These are phyloP conservation scores for Proliferodiscus dingleyae DNA, from an alignment of 2,329 filamentous ascomycete species.

Conservation along the genomic window DNA sequence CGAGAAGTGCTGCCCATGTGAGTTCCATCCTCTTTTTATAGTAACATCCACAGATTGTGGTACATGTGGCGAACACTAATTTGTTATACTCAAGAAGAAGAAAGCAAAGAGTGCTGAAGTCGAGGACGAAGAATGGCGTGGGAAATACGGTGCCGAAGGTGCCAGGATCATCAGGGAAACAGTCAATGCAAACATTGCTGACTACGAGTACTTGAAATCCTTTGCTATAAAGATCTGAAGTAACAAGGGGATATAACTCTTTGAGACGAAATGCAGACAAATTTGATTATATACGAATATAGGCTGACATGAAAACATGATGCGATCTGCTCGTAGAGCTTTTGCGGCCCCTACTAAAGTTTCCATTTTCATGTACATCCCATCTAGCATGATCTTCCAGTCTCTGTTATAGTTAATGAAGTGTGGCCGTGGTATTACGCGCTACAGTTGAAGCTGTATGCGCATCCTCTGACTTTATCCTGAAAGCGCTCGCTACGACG, in stretches of 20 bases:
- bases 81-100: conserved; percentile 38
- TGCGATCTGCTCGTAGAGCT: no score
- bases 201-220: conserved; percentile 79
- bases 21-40: conserved; percentile 25
- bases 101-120: conserved; percentile 59
- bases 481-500: no score
- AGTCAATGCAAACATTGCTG: conserved; percentile 65
- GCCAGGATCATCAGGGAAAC: conserved; percentile 65
- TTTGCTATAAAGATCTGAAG: conserved; percentile 65
- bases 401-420: no score
- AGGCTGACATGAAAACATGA: no score
- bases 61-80: conserved; percentile 8
- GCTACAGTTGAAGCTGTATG: no score
- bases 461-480: no score
- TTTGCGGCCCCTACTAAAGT: no score
- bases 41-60: conserved; percentile 1
- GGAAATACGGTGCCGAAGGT: conserved; percentile 69
- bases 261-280: neutral
- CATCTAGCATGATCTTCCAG: no score
- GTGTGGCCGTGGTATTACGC: no score
- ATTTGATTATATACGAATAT: no score
- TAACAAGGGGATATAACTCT: neutral
- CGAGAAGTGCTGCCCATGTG: conserved; percentile 60
- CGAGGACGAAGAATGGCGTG: conserved; percentile 65
- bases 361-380: no score